Base-by-base conservation (phyloP, 495 filamentous ascomycete genomes). In the Penicillium dipodomyicola region DNA sequence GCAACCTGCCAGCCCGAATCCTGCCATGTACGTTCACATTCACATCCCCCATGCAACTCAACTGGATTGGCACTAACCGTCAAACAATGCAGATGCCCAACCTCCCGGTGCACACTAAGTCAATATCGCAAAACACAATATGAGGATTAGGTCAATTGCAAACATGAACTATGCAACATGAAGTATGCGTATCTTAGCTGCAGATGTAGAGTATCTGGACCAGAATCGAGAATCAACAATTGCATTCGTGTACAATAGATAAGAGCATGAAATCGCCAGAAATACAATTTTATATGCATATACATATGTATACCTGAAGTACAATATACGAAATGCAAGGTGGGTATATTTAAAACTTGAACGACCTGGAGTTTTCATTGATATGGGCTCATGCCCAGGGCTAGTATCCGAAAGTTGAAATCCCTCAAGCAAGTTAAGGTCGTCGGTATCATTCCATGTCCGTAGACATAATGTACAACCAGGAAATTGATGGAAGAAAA, bases 391-490 rank as follows among this genome's bases (percentile, higher is more conserved):
- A 37, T 37, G 50, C 58, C 62, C 55, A 15, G 49, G 49, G 49
- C 51, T 64, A 66, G 56, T 63, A 64, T 66, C 65, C 63, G 61
- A 62, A 60, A 65, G 47, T 49, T 62, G 47, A 62, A 69, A 70
- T 65, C 59, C 70, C 64, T 64, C 61, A 63, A 69, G 63, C 66
- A 52, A 64, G 66, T 62, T 59, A 54, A 62, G 61, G 61, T 67
- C 70, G 66, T 70, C 70, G 72, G 69, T 75, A 78, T 77, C 74
- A 74, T 74, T 73, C 68, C 72, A 89, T 87, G 83, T 76, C 87
- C 83, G 79, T 84, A 80, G 86, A 82, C 78, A 87, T 92, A 94
- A 91, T 94, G 83, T 96, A 96, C 91, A 96, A 85, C 86, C 88
- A 83, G 83, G 83, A 87, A 72, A 83, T 80, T 77, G 52, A 54